These are phyloP conservation scores for Aspergillus transmontanensis DNA, from an alignment of 2,329 filamentous ascomycete species.

Conservation along the genomic window DNA sequence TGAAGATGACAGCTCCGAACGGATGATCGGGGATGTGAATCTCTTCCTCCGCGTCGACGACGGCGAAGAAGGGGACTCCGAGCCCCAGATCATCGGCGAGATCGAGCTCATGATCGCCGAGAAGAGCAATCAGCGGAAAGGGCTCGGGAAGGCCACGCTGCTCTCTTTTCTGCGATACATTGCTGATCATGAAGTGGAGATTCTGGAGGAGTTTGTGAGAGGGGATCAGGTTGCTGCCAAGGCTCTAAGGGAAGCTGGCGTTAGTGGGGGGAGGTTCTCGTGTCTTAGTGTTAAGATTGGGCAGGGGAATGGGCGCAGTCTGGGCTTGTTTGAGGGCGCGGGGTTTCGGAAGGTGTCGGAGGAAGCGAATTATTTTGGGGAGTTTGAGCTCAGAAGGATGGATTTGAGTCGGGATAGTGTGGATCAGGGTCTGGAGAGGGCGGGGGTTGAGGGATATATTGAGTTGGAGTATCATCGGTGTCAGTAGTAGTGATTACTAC, in stretches of 20 bases:
- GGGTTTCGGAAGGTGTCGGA: conserved; percentile 57
- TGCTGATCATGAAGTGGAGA: conserved; percentile 49
- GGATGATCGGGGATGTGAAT: conserved; percentile 76
- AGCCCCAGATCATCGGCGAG: conserved; percentile 62
- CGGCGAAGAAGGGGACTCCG: conserved; percentile 47
- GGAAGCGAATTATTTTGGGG: conserved; percentile 67
- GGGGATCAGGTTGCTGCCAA: conserved; percentile 17
- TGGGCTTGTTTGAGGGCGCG: conserved; percentile 62
- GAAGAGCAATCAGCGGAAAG: conserved; percentile 58
- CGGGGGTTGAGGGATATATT: conserved; percentile 30
- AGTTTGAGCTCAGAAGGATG: conserved; percentile 60
- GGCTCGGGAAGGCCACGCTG: conserved; percentile 68
- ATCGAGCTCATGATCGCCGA: conserved; percentile 85
- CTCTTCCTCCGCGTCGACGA: conserved; percentile 72
- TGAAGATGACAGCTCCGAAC: conserved; percentile 55
- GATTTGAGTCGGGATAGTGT: conserved; percentile 32
- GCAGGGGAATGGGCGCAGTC: conserved; percentile 57
- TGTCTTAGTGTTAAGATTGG: conserved; percentile 66
- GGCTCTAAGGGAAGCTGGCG: conserved; percentile 12
- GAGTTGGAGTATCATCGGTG: conserved; percentile 40
- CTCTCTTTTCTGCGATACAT: conserved; percentile 72
- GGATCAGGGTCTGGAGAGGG: conserved; percentile 25
- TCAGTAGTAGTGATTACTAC: conserved; percentile 9
- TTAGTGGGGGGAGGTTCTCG: conserved; percentile 22
- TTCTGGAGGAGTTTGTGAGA: conserved; percentile 60